Conservation (phyloP, 2,329 filamentous ascomycete genomes). For the Alternaria rosae region DNA sequence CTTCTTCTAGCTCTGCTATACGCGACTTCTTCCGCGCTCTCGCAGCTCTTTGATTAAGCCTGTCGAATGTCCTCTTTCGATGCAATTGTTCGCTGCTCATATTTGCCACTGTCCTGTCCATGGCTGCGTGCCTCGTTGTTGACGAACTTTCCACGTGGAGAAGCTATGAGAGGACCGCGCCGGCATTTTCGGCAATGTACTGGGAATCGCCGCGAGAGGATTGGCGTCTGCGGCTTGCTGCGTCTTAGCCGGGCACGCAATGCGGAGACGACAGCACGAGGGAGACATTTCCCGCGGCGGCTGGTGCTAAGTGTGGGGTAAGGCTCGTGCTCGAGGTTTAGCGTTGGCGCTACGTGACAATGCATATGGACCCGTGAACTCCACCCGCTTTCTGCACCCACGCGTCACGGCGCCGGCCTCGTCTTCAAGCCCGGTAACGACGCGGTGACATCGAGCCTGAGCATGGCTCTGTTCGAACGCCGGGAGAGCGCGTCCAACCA, state of each 20-base stretch:
- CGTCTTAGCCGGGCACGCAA: background rate
- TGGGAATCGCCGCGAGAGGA: background rate
- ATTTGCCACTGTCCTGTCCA: conserved; percentile 17
- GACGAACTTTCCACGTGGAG: background rate
- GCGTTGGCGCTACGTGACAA: background rate
- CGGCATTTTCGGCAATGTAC: background rate
- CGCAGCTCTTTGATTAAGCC: conserved; percentile 13
- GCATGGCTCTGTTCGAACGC: background rate
- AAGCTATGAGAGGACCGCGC: background rate
- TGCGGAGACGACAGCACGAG: background rate
- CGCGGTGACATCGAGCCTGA: background rate
- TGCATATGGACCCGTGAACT: background rate
- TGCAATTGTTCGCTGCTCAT: conserved; percentile 17
- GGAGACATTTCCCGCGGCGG: background rate
- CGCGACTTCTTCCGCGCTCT: conserved; percentile 8
- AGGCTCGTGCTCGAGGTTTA: background rate
- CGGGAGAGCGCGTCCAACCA: background rate
- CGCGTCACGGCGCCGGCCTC: background rate
- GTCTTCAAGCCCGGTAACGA: background rate
- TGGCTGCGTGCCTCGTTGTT: background rate
- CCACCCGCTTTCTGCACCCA: background rate
- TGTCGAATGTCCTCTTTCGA: conserved; percentile 16
- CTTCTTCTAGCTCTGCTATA: conserved; percentile 15
- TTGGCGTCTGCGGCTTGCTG: background rate
- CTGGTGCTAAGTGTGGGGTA: background rate